These are phyloP conservation scores for Beauveria sp. DNA, from an alignment of 2,329 filamentous ascomycete genomes.

Conservation along the genomic window DNA sequence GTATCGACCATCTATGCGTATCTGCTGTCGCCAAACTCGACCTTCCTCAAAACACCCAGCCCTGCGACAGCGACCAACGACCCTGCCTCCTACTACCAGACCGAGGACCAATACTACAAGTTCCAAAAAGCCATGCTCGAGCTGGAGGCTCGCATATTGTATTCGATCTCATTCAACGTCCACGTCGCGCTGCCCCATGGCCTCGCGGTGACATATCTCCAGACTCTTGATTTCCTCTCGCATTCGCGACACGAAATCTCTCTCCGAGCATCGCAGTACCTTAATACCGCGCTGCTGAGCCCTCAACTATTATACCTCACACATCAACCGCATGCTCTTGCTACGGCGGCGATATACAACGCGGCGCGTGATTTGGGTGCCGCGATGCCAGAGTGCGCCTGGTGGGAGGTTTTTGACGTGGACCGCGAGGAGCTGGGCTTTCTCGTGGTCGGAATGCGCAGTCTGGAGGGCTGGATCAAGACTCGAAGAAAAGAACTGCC, in stretches of 20 bases:
- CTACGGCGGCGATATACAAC: constrained; percentile 85
- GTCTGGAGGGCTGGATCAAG: constrained; percentile 62
- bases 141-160: constrained; percentile 72
- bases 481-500: constrained; percentile 51
- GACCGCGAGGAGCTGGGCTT: constrained; percentile 93
- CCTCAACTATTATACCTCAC: constrained; percentile 88
- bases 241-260: constrained; percentile 46
- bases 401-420: constrained; percentile 98
- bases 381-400: constrained; percentile 74
- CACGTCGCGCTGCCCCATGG: constrained; percentile 81
- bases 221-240: constrained; percentile 67
- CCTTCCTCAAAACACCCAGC: constrained; percentile 39
- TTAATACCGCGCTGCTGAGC: constrained; percentile 81
- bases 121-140: constrained; percentile 58
- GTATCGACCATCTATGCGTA: constrained; percentile 81
- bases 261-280: constrained; percentile 60
- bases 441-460: constrained; percentile 76
- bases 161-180: constrained; percentile 70
- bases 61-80: constrained; percentile 28
- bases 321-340: constrained; percentile 79
- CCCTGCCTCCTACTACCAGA: constrained; percentile 57
- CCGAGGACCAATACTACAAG: constrained; percentile 63
- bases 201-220: constrained; percentile 84
- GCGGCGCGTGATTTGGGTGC: constrained; percentile 69
- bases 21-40: constrained; percentile 57